Evolutionary conservation across 2,329 filamentous ascomycete genomes (phyloP).

Genomic region (Madurella fahalii): DNA sequence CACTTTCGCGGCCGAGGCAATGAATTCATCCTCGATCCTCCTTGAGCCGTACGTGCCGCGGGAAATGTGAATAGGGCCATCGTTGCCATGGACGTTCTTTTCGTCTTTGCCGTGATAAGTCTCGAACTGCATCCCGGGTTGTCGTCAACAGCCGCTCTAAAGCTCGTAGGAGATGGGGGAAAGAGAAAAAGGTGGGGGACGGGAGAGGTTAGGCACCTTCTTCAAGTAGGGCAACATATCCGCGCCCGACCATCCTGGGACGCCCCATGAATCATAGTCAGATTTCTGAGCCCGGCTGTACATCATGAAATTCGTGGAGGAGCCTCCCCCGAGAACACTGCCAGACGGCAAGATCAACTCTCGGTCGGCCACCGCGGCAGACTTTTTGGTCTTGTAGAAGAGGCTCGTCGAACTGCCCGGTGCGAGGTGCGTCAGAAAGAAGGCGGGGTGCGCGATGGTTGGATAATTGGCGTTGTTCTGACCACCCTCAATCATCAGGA

Average conservation of each 20-base stretch:
- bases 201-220: no score
- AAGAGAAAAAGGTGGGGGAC: neutral
- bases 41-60: slow-evolving; percentile 43
- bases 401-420: slow-evolving; percentile 39
- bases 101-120: slow-evolving; percentile 49
- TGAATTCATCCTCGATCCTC: slow-evolving; percentile 44
- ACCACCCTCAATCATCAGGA: slow-evolving; percentile 52
- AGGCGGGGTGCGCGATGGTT: slow-evolving; percentile 45
- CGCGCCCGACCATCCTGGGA: slow-evolving; percentile 23
- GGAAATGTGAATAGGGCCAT: slow-evolving; percentile 54
- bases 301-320: slow-evolving; percentile 45
- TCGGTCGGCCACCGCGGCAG: slow-evolving; percentile 40
- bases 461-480: slow-evolving; percentile 47
- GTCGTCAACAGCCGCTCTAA: neutral
- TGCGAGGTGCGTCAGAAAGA: slow-evolving; percentile 44
- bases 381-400: slow-evolving; percentile 41
- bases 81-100: slow-evolving; percentile 45
- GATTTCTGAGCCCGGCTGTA: slow-evolving; percentile 27
- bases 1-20: slow-evolving; percentile 43
- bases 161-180: neutral
- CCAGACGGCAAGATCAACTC: slow-evolving; percentile 36
- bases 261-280: slow-evolving; percentile 26
- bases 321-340: slow-evolving; percentile 51
- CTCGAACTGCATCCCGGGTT: slow-evolving; percentile 42
- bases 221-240: slow-evolving; percentile 46